These are phyloP conservation scores for Kalaharituber pfeilii DNA, from an alignment of 2,329 filamentous ascomycete species.

Conservation along the genomic window DNA sequence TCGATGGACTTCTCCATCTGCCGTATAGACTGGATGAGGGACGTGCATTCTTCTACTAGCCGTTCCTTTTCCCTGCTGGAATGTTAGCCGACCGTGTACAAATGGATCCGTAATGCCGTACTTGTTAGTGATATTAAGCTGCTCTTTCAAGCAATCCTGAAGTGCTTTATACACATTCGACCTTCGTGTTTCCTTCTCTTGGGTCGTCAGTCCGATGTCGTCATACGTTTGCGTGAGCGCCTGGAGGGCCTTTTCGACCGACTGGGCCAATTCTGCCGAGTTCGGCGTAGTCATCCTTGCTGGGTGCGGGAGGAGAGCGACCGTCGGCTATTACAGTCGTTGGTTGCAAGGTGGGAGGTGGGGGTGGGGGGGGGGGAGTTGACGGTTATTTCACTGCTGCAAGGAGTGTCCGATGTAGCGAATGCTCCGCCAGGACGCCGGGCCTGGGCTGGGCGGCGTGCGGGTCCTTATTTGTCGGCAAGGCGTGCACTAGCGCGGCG, in stretches of 20 bases:
- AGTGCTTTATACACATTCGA: slow-evolving; percentile 83
- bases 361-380: background rate
- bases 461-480: background rate
- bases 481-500: no score
- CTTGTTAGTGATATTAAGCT: slow-evolving; percentile 65
- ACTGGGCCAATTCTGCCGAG: slow-evolving; percentile 49
- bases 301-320: background rate
- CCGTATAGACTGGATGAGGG: slow-evolving; percentile 65
- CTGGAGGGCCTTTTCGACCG: slow-evolving; percentile 84
- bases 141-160: slow-evolving; percentile 79
- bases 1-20: slow-evolving; percentile 89
- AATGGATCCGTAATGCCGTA: slow-evolving; percentile 22
- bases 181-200: slow-evolving; percentile 82
- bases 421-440: no score
- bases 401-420: background rate
- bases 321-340: background rate
- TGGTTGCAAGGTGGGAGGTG: background rate
- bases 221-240: slow-evolving; percentile 92
- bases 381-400: background rate
- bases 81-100: slow-evolving; percentile 5
- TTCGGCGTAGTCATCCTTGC: slow-evolving; percentile 4
- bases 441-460: no score
- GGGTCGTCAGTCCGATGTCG: slow-evolving; percentile 84
- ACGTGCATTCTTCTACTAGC: slow-evolving; percentile 75
- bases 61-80: slow-evolving; percentile 58